Evolutionary conservation across 2,329 filamentous ascomycete genomes (phyloP).

Genomic region (Trichophyton schoenleinii): DNA sequence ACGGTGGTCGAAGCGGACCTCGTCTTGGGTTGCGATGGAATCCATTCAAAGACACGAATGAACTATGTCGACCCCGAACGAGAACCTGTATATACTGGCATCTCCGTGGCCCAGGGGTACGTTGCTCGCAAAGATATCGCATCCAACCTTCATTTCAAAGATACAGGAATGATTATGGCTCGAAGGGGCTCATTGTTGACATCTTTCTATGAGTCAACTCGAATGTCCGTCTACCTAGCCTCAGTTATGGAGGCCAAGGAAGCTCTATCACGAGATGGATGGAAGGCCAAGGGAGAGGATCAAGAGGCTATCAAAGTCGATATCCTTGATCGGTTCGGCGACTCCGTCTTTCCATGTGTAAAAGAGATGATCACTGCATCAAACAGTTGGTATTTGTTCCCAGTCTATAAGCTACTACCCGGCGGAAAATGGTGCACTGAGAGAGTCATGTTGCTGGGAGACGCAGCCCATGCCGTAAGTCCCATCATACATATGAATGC

Average conservation of each 20-base stretch:
- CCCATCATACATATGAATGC: slow-evolving; percentile 15
- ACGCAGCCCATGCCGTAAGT: slow-evolving; percentile 32
- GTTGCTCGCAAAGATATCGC: slow-evolving; percentile 9
- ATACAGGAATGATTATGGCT: slow-evolving; percentile 36
- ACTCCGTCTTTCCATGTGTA: slow-evolving; percentile 24
- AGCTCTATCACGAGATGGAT: slow-evolving; percentile 10
- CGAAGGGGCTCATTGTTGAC: slow-evolving; percentile 38
- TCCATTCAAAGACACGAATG: slow-evolving; percentile 43
- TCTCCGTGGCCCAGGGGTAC: slow-evolving; percentile 20
- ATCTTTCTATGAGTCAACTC: slow-evolving; percentile 29
- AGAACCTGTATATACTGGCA: slow-evolving; percentile 38
- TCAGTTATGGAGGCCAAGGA: slow-evolving; percentile 27
- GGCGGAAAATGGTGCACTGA: slow-evolving; percentile 27
- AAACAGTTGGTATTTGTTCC: slow-evolving; percentile 23
- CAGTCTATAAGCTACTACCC: slow-evolving; percentile 27
- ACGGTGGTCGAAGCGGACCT: slow-evolving; percentile 28
- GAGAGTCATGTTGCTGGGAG: slow-evolving; percentile 31
- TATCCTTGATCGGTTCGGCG: slow-evolving; percentile 24
- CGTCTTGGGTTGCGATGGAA: slow-evolving; percentile 48
- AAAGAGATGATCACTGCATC: slow-evolving; percentile 21
- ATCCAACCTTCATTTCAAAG: slow-evolving; percentile 24
- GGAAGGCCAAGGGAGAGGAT: slow-evolving; percentile 17
- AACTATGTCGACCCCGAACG: slow-evolving; percentile 39
- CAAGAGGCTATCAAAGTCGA: slow-evolving; percentile 22
- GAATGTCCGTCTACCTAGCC: slow-evolving; percentile 15